A percentile compares a stretch with the other conserved stretches of the same genome.
phyloP scores from a whole-genome alignment of 1,284 basidiomycete genomes.

The Trichosporon asahii region DNA sequence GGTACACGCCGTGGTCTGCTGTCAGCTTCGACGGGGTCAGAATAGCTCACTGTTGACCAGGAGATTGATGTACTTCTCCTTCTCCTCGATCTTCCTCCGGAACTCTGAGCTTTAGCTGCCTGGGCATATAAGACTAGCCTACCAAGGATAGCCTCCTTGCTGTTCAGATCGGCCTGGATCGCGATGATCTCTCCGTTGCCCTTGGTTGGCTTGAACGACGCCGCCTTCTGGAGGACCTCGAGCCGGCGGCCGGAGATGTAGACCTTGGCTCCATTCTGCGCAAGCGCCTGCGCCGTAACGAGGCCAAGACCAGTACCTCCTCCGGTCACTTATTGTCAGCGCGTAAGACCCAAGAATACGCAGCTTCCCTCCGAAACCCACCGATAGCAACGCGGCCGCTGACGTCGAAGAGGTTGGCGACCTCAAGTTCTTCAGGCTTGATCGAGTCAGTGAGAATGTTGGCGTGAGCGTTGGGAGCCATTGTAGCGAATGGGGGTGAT shows the following conservation, averaged over 20 bases:
- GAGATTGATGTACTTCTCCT: constrained; percentile 43
- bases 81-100: constrained; percentile 28
- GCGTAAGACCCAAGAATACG: background rate
- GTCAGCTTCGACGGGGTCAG: background rate
- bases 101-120: constrained; percentile 29
- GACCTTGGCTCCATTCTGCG: constrained; percentile 45
- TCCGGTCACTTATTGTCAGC: constrained; percentile 36
- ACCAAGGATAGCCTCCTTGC: constrained; percentile 45
- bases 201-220: constrained; percentile 18
- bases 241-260: constrained; percentile 48
- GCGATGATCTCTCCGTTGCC: constrained; percentile 37
- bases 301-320: constrained; percentile 48
- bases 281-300: constrained; percentile 42
- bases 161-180: constrained; percentile 43
- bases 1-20: constrained; percentile 47
- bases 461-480: constrained; percentile 3
- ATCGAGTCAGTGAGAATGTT: constrained; percentile 5
- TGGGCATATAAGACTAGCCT: background rate
- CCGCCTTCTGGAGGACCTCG: constrained; percentile 42
- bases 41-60: constrained; percentile 39
- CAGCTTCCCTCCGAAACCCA: constrained; percentile 20
- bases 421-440: constrained; percentile 29
- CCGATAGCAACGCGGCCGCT: constrained; percentile 46
- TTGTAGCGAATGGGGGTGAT: background rate
- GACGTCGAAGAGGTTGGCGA: constrained; percentile 43